Base-by-base conservation (phyloP, 768 basidiomycete genomes). In the Suillus alpinus region DNA sequence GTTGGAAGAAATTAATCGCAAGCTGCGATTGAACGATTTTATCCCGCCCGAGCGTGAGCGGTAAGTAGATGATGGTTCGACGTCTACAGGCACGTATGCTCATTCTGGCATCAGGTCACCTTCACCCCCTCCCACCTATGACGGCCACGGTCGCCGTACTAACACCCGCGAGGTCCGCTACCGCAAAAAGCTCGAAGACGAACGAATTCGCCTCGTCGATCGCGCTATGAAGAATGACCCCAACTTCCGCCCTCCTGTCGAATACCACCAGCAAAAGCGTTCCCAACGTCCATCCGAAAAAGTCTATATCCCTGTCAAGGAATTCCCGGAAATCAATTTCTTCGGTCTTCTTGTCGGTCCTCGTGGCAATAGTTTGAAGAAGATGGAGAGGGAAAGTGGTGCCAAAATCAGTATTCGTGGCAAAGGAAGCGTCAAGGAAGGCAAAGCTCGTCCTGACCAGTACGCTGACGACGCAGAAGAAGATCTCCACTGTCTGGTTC, bases 241-340 rank as follows among this genome's bases (percentile, higher is more conserved):
- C 18, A 95, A 95, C 71, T 99, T 96, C 81, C 92, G 92, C 44
- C 95, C 97, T 58, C 97, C 97, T 10, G 90, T 94, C 59, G 97
- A 99, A 75, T 96, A 98, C 71, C 91, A 94, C 64, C 91, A 94
- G 73, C 89, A 94, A 72, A 96, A 97, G 75, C 89, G 94, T 36
- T 92, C 92, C 44, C 91, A 92, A 61, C 86, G 94, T 51, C 95
- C 96, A 14, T 91, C 92, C 37, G 97, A 99, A 62, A 98, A 98
- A 77, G 97, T 99, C 63, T 99, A 98, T 73, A 98, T 99, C 62
- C 97, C 97, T 43, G 95, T 98, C 73, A 98, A 99, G 75, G 97
- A 99, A 77, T 99, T 99, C 68, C 97, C 97, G 1, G 96, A 98
- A 77, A 98, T 99, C 81, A 99, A 99, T 74, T 99, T 98, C 79